Base-by-base conservation (phyloP, 257 asterid species). In the Paraleonurus japonicus region DNA sequence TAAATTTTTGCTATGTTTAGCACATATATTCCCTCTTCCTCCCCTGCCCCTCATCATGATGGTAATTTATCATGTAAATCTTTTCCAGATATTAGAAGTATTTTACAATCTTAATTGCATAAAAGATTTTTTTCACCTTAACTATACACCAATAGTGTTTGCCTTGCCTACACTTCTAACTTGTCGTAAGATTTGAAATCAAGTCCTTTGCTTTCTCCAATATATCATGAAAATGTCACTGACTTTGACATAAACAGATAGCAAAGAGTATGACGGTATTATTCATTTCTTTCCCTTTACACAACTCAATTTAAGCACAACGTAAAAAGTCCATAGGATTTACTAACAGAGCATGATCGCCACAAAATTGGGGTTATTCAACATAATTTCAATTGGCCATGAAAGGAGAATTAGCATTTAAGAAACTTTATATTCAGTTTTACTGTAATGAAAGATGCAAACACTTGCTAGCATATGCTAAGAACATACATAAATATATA, bases 341-440 rank as follows among this genome's bases (percentile, higher is more conserved):
- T 23, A 63, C 5, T 2, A 9, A 69, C 27, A 7, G 12, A 35
- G 27, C 19, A 32, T 13, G 15, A 35, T 58, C 47, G 22, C 45
- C 19, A 23, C 41, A n/a, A 39, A 55, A 57, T 37, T 23, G 45
- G 39, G 20, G 20, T 61, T 22, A 32, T n/a, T 35, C 33, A 45
- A 32, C 27, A 61, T 9, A 22, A 28, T 5, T 19, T 35, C 26
- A 73, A 33, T 35, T 24, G 13, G 39, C 50, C 16, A 3, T 41
- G 30, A 71, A 11, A 53, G 72, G 39, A 37, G 67, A 69, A 39
- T 35, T 16, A 69, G 70, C 74, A 71, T 60, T 72, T 57, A 53
- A 17, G 37, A 50, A 32, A 16, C 54, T 41, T 39, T 48, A 48
- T 50, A 37, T 50, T 1, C 7, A 73, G 41, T 20, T 12, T 7